These are phyloP conservation scores for Triadica sebifera DNA, from an alignment of 345 rosid species.

Conservation along the genomic window DNA sequence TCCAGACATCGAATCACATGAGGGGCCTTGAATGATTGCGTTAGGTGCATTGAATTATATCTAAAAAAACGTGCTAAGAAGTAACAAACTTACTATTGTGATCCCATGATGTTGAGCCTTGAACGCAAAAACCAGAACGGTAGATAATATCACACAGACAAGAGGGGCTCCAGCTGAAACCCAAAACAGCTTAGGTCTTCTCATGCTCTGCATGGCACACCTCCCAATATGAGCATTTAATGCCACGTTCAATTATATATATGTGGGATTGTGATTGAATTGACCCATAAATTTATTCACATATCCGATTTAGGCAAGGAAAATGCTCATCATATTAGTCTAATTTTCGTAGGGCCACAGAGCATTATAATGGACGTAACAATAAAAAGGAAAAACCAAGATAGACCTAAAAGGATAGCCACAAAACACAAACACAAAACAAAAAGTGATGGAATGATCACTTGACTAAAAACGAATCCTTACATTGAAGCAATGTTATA, in stretches of 20 bases:
- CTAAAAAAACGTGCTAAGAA: no score
- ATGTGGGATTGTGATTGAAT: not conserved
- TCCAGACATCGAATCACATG: no score
- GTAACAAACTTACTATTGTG: constrained; percentile 44
- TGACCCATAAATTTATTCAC: no score
- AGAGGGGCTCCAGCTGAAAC: constrained; percentile 87
- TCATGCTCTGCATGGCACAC: constrained; percentile 66
- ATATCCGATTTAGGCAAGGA: not conserved
- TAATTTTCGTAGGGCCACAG: not conserved
- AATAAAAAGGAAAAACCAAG: not conserved
- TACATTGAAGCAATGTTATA: not conserved
- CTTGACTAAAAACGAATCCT: not conserved
- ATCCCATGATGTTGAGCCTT: constrained; percentile 79
- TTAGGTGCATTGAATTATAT: no score
- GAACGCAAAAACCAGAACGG: constrained; percentile 69
- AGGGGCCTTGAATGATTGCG: no score
- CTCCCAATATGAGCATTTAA: constrained; percentile 7
- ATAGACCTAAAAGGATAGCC: not conserved
- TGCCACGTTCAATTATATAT: not conserved
- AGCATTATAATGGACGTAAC: not conserved
- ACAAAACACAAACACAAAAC: not conserved
- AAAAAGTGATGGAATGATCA: not conserved
- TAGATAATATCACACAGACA: constrained; percentile 65
- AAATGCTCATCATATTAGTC: no score
- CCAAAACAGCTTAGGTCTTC: constrained; percentile 75